Conservation (phyloP, 148 eudicot species). For the Vaccinium macrocarpon region DNA sequence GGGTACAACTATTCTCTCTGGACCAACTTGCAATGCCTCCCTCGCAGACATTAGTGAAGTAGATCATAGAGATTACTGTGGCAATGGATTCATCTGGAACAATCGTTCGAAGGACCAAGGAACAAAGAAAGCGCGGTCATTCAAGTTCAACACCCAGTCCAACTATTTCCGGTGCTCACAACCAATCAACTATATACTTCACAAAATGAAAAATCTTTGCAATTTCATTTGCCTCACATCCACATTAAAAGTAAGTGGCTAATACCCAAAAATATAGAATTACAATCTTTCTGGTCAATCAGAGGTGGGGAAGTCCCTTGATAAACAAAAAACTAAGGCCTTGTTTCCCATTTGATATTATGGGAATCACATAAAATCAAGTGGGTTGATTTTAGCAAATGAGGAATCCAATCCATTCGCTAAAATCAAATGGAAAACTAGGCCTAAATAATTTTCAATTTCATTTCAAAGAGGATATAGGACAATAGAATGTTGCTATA, state of each 20-base stretch:
- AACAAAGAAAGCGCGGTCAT: neutral
- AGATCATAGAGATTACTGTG: neutral
- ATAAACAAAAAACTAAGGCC: too few relatives aligned
- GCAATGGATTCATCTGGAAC: neutral
- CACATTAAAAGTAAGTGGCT: neutral
- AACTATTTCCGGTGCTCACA: neutral
- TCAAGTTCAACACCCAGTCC: neutral
- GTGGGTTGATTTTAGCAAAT: too few relatives aligned
- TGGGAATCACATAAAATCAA: too few relatives aligned
- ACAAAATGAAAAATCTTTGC: neutral
- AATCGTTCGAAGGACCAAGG: neutral
- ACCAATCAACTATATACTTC: neutral
- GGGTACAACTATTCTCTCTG: neutral
- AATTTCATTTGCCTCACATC: neutral
- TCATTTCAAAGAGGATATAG: neutral
- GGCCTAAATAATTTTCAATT: too few relatives aligned
- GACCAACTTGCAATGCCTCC: neutral
- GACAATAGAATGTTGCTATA: neutral
- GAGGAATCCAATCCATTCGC: too few relatives aligned
- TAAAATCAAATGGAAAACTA: too few relatives aligned
- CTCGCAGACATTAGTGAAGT: neutral
- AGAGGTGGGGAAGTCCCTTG: neutral
- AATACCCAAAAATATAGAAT: too few relatives aligned
- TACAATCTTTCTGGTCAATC: neutral
- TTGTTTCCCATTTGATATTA: too few relatives aligned